phyloP scores from a whole-genome alignment of 2,329 filamentous ascomycete genomes.

The Fusarium hainanense region DNA sequence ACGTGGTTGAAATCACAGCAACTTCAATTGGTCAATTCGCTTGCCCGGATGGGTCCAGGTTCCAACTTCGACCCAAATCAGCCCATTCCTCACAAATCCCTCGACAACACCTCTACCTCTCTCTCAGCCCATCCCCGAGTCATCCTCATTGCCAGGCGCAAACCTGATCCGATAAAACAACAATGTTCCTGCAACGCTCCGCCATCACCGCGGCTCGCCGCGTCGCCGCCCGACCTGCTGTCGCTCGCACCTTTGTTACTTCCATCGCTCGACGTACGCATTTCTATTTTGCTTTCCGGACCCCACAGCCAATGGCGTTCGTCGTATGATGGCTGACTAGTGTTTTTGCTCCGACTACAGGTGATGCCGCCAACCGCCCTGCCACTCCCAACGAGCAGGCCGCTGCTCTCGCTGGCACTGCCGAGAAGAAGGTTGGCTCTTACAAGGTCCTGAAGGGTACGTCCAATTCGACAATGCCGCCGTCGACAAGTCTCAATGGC shows the following conservation, averaged over 20 bases:
- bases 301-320: slow-evolving; percentile 41
- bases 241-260: slow-evolving; percentile 70
- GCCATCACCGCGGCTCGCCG: slow-evolving; percentile 70
- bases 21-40: slow-evolving; percentile 53
- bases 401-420: slow-evolving; percentile 51
- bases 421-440: slow-evolving; percentile 59
- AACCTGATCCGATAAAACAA: slow-evolving; percentile 40
- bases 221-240: slow-evolving; percentile 62
- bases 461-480: slow-evolving; percentile 41
- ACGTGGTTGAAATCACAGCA: slow-evolving; percentile 47
- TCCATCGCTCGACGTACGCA: slow-evolving; percentile 69
- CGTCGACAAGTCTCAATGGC: slow-evolving; percentile 23
- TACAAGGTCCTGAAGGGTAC: slow-evolving; percentile 63
- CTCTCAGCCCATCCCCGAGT: slow-evolving; percentile 41
- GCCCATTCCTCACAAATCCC: slow-evolving; percentile 61
- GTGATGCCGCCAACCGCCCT: slow-evolving; percentile 53
- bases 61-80: slow-evolving; percentile 56
- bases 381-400: slow-evolving; percentile 52
- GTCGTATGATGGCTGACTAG: slow-evolving; percentile 50
- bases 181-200: slow-evolving; percentile 72
- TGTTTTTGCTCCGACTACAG: slow-evolving; percentile 44
- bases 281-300: slow-evolving; percentile 37
- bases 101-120: slow-evolving; percentile 50
- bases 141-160: slow-evolving; percentile 42
- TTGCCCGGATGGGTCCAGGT: slow-evolving; percentile 46